Conservation (phyloP, 805 yeast species). For the Scheffersomyces lignosus region DNA sequence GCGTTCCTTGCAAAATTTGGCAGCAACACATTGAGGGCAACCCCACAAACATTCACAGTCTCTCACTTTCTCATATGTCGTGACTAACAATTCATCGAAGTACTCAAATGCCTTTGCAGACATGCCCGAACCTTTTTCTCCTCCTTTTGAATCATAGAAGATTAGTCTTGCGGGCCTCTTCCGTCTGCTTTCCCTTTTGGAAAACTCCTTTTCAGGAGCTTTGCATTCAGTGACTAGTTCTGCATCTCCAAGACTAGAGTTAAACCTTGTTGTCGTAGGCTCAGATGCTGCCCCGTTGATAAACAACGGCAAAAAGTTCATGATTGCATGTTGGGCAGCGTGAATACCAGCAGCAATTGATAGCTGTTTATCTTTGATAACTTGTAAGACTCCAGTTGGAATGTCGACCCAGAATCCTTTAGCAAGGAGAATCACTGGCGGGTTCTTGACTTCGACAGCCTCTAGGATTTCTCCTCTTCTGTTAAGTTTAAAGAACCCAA, state of each 20-base stretch:
- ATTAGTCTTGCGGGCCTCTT: conserved; percentile 85
- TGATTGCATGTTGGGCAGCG: conserved; percentile 89
- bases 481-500: conserved; percentile 90
- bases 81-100: conserved; percentile 61
- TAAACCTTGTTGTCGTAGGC: conserved; percentile 30
- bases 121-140: conserved; percentile 76
- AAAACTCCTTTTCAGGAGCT: conserved; percentile 95
- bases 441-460: conserved; percentile 88
- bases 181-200: conserved; percentile 66
- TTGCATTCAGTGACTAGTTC: conserved; percentile 93
- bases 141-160: conserved; percentile 83
- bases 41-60: conserved; percentile 76
- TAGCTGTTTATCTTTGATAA: conserved; percentile 56
- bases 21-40: conserved; percentile 86
- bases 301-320: conserved; percentile 73
- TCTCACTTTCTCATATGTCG: conserved; percentile 58
- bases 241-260: conserved; percentile 32
- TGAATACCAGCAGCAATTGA: conserved; percentile 91
- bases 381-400: conserved; percentile 61
- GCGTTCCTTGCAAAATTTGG: conserved; percentile 76
- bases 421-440: conserved; percentile 68
- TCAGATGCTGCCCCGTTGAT: conserved; percentile 67
- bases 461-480: conserved; percentile 78
- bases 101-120: conserved; percentile 78
- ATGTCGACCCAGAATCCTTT: conserved; percentile 94